These are phyloP conservation scores for Ustilago nuda DNA, from an alignment of 1,284 basidiomycete genomes.

Conservation along the genomic window DNA sequence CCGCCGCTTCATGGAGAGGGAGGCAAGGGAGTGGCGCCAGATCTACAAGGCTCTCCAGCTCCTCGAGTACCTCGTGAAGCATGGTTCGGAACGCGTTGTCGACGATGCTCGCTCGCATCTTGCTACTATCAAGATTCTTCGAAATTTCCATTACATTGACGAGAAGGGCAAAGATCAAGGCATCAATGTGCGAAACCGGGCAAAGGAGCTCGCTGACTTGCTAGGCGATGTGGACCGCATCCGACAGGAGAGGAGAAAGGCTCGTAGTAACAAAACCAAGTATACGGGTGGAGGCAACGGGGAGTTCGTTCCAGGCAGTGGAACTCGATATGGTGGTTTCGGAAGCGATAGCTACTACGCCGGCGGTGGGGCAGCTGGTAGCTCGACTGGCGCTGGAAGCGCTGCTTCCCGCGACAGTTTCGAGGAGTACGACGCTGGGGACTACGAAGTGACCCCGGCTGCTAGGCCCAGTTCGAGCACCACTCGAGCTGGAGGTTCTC, in stretches of 20 bases:
- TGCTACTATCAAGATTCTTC: constrained; percentile 94
- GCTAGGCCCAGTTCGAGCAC: constrained; percentile 30
- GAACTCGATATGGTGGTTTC: constrained; percentile 81
- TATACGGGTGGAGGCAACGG: constrained; percentile 89
- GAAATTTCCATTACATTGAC: constrained; percentile 98
- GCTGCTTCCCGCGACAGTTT: constrained; percentile 72
- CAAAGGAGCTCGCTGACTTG: constrained; percentile 89
- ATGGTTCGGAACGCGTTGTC: constrained; percentile 97
- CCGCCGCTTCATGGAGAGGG: constrained; percentile 83
- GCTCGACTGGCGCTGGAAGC: constrained; percentile 73
- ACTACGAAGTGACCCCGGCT: constrained; percentile 78
- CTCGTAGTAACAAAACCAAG: constrained; percentile 90
- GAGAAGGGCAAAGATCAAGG: constrained; percentile 99
- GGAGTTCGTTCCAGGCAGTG: constrained; percentile 75
- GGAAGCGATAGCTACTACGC: constrained; percentile 77
- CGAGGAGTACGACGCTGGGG: constrained; percentile 97
- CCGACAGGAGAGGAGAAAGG: constrained; percentile 87
- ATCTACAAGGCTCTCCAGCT: constrained; percentile 99
- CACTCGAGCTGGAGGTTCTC: constrained; percentile 23
- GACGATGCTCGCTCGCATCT: constrained; percentile 96
- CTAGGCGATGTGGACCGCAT: constrained; percentile 92
- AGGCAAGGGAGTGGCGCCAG: constrained; percentile 96
- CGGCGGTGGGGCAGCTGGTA: constrained; percentile 68
- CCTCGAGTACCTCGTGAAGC: constrained; percentile 94
- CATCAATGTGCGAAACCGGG: constrained; percentile 95